Base-by-base conservation (phyloP, 2,329 filamentous ascomycete genomes). In the Penicillium sp. region DNA sequence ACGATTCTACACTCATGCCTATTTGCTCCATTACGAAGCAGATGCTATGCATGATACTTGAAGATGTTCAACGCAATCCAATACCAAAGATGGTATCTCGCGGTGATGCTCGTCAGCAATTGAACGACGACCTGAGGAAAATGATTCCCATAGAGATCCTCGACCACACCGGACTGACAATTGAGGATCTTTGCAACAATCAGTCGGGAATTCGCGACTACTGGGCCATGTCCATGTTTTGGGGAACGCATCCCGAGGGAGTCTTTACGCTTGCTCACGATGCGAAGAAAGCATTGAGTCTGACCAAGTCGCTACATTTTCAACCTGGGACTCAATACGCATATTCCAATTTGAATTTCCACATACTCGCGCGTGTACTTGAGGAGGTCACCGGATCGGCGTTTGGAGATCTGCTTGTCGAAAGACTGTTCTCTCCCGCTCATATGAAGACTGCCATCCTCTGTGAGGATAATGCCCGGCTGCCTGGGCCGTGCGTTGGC, bases 161-260 rank as follows among this genome's bases (percentile, higher is more conserved):
- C 24, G 39, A 32, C 4, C 4, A 42, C 7, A 42, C 39, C 12
- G 28, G 39, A 12, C 39, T 42, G 11, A 11, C 28, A 2, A 18
- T 42, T 4, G 28, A 42, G 24, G 8, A 42, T 25, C 39, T 42
- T 13, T 42, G 39, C 39, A 33, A 42, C 28, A 42, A 42, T 33
- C 39, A 42, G 12, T 42, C 39, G 7, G 39, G 28, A 1, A 33
- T 42, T 42, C 39, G 39, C 2, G 39, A 42, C 39, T 42, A 42
- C 8, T 42, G 39, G 39, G 39, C 39, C 24, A 33, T 41, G 27
- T 41, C 39, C 7, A 41, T 41, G 39, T 41, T 41, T 12, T 41
- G 39, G 39, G 39, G 39, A n/a, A 41, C 39, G 11, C 39, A 41
- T 6, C 39, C 39, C 4, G 39, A 41, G n/a, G 39, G 28, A 11